Percentiles rank a stretch among this genome's conserved stretches.
Conservation (phyloP, 257 asterid genomes). For the Solanum lycopersicoides region DNA sequence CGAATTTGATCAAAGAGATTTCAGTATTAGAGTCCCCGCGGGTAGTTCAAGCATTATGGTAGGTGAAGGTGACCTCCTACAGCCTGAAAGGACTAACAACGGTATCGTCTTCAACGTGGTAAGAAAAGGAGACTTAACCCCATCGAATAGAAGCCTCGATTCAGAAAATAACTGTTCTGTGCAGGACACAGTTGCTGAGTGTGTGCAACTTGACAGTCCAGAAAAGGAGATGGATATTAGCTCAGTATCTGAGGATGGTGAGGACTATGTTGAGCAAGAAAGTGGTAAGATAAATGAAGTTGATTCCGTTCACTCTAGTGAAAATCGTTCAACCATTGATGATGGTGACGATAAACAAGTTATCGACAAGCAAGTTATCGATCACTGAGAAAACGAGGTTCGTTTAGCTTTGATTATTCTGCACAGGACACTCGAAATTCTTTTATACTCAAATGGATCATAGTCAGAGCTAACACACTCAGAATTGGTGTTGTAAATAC, state of each 20-base stretch:
- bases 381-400: background rate
- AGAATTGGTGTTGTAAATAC: background rate
- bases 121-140: constrained; percentile 49
- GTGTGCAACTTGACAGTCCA: constrained; percentile 46
- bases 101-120: constrained; percentile 72
- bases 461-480: background rate
- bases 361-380: constrained; percentile 26
- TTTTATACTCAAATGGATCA: background rate
- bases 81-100: constrained; percentile 44
- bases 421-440: background rate
- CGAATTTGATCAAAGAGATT: constrained; percentile 31
- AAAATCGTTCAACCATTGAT: background rate
- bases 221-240: constrained; percentile 45
- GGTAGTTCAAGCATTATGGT: constrained; percentile 44
- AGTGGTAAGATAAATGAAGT: constrained; percentile 5
- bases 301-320: background rate
- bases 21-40: constrained; percentile 1
- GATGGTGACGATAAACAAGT: constrained; percentile 19
- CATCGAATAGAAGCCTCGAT: constrained; percentile 40
- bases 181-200: constrained; percentile 39
- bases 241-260: constrained; percentile 44
- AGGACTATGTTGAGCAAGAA: constrained; percentile 11
- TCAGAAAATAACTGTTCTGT: constrained; percentile 27
- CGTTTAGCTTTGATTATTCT: background rate
- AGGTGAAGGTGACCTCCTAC: constrained; percentile 61